These are phyloP conservation scores for Myriangium duriaei DNA, from an alignment of 2,329 filamentous ascomycete genomes.

Conservation along the genomic window DNA sequence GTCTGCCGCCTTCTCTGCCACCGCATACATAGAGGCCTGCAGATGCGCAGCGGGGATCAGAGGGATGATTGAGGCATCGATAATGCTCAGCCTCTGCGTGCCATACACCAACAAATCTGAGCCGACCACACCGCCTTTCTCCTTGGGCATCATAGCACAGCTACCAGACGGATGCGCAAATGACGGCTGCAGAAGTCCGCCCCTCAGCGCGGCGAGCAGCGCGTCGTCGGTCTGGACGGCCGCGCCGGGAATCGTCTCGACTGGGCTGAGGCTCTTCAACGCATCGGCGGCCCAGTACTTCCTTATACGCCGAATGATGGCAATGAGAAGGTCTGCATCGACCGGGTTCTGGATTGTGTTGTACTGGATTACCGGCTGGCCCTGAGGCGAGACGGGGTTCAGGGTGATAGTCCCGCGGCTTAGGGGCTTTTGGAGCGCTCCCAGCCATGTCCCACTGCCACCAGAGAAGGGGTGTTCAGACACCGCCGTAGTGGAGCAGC, in stretches of 20 bases:
- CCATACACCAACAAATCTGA: constrained; percentile 20
- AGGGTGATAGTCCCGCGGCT: constrained; percentile 27
- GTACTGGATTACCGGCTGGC: constrained; percentile 22
- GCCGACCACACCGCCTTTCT: constrained; percentile 22
- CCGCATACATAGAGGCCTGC: constrained; percentile 12
- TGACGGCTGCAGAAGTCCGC: constrained; percentile 14
- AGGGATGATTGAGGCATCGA: constrained; percentile 19
- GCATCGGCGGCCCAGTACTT: constrained; percentile 21
- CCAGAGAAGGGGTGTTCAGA: constrained; percentile 15
- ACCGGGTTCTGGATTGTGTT: constrained; percentile 25
- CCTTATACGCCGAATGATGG: constrained; percentile 25
- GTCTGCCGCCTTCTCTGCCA: constrained; percentile 12
- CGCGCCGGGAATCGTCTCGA: constrained; percentile 20
- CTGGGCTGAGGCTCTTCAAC: constrained; percentile 21
- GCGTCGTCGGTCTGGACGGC: constrained; percentile 14
- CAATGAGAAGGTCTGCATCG: constrained; percentile 24
- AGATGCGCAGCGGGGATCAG: constrained; percentile 13
- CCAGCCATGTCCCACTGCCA: constrained; percentile 12
- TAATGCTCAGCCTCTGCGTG: constrained; percentile 14
- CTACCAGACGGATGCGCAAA: constrained; percentile 24
- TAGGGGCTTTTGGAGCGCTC: constrained; percentile 24
- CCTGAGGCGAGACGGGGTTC: constrained; percentile 23
- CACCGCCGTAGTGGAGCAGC: constrained; percentile 10
- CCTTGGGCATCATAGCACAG: constrained; percentile 22
- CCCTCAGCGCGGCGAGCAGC: constrained; percentile 14